These are phyloP conservation scores for Cyclotella sp. DNA, from an alignment of 108 stramenopile species.

Conservation along the genomic window DNA sequence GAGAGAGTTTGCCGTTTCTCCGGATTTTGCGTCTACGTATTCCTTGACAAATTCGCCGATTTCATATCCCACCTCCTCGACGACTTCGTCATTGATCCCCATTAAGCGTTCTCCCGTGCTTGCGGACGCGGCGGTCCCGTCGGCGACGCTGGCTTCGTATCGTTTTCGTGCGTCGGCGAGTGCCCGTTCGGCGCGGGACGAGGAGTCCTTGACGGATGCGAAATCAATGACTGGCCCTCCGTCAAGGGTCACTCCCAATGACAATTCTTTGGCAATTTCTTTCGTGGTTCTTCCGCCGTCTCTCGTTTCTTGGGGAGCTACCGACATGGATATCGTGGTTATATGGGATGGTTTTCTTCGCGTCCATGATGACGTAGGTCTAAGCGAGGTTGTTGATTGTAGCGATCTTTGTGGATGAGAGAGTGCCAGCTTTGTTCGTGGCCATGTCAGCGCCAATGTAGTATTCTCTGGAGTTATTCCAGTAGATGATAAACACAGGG, in stretches of 20 bases:
- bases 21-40: slow-evolving; percentile 41
- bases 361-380: neutral
- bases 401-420: neutral
- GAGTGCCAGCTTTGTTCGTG: neutral
- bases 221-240: slow-evolving; percentile 88
- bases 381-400: neutral
- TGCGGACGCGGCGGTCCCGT: neutral
- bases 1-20: slow-evolving; percentile 41
- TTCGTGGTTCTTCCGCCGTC: slow-evolving; percentile 45
- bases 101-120: slow-evolving; percentile 46
- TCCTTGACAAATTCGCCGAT: slow-evolving; percentile 65
- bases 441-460: neutral
- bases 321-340: slow-evolving; percentile 11
- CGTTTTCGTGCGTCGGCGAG: slow-evolving; percentile 64
- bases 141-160: slow-evolving; percentile 31
- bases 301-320: slow-evolving; percentile 18
- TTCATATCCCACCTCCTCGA: slow-evolving; percentile 84
- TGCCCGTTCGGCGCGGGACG: slow-evolving; percentile 76
- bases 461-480: neutral
- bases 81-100: slow-evolving; percentile 91
- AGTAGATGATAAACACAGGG: neutral
- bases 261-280: slow-evolving; percentile 68
- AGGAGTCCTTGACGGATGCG: slow-evolving; percentile 72
- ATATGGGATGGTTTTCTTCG: slow-evolving; percentile 1
- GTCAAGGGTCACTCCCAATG: slow-evolving; percentile 69